These are phyloP conservation scores for Asterophora parasitica DNA, from an alignment of 768 basidiomycete genomes.

Conservation along the genomic window DNA sequence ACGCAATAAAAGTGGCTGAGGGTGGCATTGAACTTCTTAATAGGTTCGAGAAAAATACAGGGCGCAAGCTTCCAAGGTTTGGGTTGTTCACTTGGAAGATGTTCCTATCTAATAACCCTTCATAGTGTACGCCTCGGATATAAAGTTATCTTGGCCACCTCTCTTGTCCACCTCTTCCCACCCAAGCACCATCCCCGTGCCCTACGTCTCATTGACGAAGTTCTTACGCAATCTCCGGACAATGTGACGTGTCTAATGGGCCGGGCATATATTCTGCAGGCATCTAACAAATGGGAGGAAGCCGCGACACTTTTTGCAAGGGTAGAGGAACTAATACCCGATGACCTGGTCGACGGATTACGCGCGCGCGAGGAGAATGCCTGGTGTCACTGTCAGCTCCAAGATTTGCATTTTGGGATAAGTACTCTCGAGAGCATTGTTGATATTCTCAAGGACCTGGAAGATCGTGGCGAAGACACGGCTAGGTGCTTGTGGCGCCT, in stretches of 20 bases:
- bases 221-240: constrained; percentile 57
- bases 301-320: constrained; percentile 59
- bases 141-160: constrained; percentile 65
- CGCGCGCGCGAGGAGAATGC: constrained; percentile 78
- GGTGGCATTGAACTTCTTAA: constrained; percentile 57
- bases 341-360: constrained; percentile 41
- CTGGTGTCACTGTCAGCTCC: constrained; percentile 72
- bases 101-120: background rate
- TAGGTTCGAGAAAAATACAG: constrained; percentile 51
- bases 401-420: constrained; percentile 41
- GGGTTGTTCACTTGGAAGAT: constrained; percentile 14
- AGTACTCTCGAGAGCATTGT: constrained; percentile 46
- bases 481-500: constrained; percentile 85
- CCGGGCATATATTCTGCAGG: constrained; percentile 68
- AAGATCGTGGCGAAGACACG: constrained; percentile 49
- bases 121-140: constrained; percentile 64
- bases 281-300: constrained; percentile 59
- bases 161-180: constrained; percentile 80
- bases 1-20: constrained; percentile 67
- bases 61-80: constrained; percentile 47
- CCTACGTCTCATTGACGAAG: constrained; percentile 62
- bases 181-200: constrained; percentile 89
- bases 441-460: constrained; percentile 36
- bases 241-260: constrained; percentile 69
- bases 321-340: constrained; percentile 45